phyloP scores from a whole-genome alignment of 345 rosid genomes.

The Corymbia maculata region DNA sequence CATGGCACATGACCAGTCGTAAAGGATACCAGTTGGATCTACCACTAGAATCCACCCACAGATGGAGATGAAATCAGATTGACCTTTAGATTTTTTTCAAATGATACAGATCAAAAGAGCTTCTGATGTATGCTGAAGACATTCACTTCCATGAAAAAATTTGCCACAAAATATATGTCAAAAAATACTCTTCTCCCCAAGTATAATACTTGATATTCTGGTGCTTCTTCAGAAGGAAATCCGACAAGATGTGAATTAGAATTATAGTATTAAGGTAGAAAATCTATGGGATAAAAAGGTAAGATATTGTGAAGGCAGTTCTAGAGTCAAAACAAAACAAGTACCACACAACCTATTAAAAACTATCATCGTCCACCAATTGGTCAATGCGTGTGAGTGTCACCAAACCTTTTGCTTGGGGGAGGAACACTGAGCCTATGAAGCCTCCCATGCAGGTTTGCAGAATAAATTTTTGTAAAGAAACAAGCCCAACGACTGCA shows the following conservation, averaged over 20 bases:
- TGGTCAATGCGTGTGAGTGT: no score
- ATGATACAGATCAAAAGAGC: neutral
- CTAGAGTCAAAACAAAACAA: neutral
- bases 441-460: no score
- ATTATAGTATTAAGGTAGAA: neutral
- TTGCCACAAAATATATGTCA: neutral
- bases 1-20: slow-evolving; percentile 33
- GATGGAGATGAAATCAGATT: neutral
- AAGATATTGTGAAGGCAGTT: neutral
- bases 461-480: no score
- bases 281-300: neutral
- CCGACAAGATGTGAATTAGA: neutral
- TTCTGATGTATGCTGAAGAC: slow-evolving; percentile 23
- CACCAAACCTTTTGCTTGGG: no score
- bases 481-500: slow-evolving; percentile 62
- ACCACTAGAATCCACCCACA: slow-evolving; percentile 58
- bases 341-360: neutral
- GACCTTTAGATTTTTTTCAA: slow-evolving; percentile 8
- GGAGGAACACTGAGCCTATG: no score
- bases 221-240: neutral
- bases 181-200: neutral
- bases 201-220: neutral
- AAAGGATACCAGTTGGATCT: slow-evolving; percentile 63
- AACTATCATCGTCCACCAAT: neutral
- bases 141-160: neutral